Evolutionary conservation across 768 basidiomycete species (phyloP), one percentile per base, ranked within the genome.

Genomic region (Boletus huronensis): DNA sequence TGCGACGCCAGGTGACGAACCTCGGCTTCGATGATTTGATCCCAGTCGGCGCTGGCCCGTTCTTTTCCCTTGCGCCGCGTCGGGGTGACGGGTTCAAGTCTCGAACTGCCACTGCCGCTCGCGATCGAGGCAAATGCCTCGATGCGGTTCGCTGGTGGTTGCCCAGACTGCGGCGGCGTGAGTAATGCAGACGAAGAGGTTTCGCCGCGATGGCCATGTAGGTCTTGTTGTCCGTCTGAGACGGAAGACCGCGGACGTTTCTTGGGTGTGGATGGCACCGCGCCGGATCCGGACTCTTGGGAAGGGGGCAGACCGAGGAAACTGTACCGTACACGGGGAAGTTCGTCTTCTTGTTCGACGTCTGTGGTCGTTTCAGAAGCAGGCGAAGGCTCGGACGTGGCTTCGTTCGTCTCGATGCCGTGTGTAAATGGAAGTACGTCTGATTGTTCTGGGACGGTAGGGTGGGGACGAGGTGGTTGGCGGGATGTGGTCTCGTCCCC

Each of bases 41-140:
- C 57, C 53, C 48, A 52, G 7, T 31, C 23, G 8, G 19, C 8
- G 13, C 31, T 28, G 9, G 56, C 45, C 1, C 64, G 58, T 50
- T 55, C 56, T 41, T 71, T 70, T 10, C 68, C 69, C 48, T 66
- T 70, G 46, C 19, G 25, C 34, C 57, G 54, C 9, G 67, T 69
- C 3, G 63, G 67, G 21, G 61, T 69, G 44, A 43, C 41, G 2
- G 59, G 64, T 11, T 57, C 53, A 3, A 53, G 57, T 32, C 39
- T 52, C 1, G 40, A 23, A 19, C 9, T 42, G 4, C 35, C 13
- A 19, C 38, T 49, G 40, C 47, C 16, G 11, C 40, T 44, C 0
- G n/a, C 26, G 1, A 16, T 32, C 4, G 17, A 7, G 6, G 3
- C 3, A 19, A n/a, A 31, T 17, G 29, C 10, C 13, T 56, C 51